phyloP scores from a whole-genome alignment of 2,329 filamentous ascomycete genomes.

The Capronia americana region DNA sequence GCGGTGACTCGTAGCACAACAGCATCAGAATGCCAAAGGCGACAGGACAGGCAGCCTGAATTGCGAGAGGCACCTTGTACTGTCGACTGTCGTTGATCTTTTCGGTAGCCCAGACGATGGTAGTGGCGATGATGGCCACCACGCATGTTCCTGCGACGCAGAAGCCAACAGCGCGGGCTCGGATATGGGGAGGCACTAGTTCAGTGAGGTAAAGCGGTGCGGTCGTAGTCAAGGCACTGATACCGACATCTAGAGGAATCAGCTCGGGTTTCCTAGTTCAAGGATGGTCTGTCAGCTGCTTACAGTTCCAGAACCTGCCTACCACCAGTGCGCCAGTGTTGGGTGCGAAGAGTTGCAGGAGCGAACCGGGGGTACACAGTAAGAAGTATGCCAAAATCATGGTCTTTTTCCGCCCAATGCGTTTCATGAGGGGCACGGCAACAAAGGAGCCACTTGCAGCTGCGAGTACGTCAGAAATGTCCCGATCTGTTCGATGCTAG shows the following conservation, averaged over 20 bases:
- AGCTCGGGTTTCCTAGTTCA: background rate
- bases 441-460: slow-evolving; percentile 40
- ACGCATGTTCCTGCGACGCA: slow-evolving; percentile 33
- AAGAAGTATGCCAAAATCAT: slow-evolving; percentile 46
- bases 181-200: slow-evolving; percentile 55
- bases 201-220: slow-evolving; percentile 62
- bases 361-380: slow-evolving; percentile 42
- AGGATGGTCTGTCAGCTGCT: slow-evolving; percentile 42
- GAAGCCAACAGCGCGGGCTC: slow-evolving; percentile 42
- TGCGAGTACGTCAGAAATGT: background rate
- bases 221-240: slow-evolving; percentile 61
- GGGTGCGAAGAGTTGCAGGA: slow-evolving; percentile 61
- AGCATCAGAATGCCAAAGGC: slow-evolving; percentile 27
- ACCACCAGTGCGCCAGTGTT: slow-evolving; percentile 59
- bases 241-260: slow-evolving; percentile 44
- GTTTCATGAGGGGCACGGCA: slow-evolving; percentile 45
- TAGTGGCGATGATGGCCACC: slow-evolving; percentile 46
- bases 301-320: slow-evolving; percentile 56
- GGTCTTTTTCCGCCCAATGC: slow-evolving; percentile 47
- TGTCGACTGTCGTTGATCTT: slow-evolving; percentile 40
- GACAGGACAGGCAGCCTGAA: slow-evolving; percentile 46
- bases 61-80: slow-evolving; percentile 47
- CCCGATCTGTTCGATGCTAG: background rate
- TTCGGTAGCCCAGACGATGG: slow-evolving; percentile 45
- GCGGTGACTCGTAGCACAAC: slow-evolving; percentile 60